A percentile compares a stretch with the other conserved stretches of the same genome.
Conservation (phyloP, 2,329 filamentous ascomycete species). For the Thermothelomyces thermophilus region DNA sequence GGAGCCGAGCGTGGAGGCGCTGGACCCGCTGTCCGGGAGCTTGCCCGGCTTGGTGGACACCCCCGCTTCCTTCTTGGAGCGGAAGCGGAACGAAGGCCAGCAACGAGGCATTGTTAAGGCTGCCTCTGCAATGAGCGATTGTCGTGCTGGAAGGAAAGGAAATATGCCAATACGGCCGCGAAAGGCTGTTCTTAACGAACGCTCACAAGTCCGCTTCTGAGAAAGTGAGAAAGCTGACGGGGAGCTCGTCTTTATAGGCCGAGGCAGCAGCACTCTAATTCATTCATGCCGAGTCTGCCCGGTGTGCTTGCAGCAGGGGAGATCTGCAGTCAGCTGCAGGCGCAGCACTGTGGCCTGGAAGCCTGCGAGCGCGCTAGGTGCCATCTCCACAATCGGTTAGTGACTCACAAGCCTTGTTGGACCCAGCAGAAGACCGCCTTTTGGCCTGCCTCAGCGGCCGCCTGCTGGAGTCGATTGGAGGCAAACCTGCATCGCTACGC, state of each 20-base stretch:
- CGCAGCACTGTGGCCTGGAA: background rate
- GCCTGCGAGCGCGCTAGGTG: conserved; percentile 1
- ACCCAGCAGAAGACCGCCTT: background rate
- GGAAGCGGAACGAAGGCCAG: conserved; percentile 19
- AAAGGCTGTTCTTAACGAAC: too few species aligned
- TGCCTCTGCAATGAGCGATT: background rate
- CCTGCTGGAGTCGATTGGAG: too few species aligned
- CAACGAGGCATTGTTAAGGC: conserved; percentile 18
- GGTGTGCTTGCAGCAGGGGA: background rate
- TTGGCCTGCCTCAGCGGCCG: background rate
- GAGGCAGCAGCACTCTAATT: background rate
- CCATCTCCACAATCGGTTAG: conserved; percentile 19
- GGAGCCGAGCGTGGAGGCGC: conserved; percentile 14
- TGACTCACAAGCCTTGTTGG: conserved; percentile 19
- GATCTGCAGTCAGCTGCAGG: background rate
- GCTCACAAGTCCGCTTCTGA: too few species aligned
- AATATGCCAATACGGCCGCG: background rate
- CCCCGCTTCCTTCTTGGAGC: conserved; percentile 16
- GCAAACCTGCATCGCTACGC: too few species aligned
- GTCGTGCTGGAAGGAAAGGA: background rate
- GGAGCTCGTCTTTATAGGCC: conserved; percentile 1
- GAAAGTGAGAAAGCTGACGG: background rate
- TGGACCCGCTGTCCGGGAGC: conserved; percentile 15
- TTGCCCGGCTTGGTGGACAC: conserved; percentile 13
- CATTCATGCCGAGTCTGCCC: background rate